phyloP scores from a whole-genome alignment of 73 alveolate genomes.

The Paraurostyla sp. region DNA sequence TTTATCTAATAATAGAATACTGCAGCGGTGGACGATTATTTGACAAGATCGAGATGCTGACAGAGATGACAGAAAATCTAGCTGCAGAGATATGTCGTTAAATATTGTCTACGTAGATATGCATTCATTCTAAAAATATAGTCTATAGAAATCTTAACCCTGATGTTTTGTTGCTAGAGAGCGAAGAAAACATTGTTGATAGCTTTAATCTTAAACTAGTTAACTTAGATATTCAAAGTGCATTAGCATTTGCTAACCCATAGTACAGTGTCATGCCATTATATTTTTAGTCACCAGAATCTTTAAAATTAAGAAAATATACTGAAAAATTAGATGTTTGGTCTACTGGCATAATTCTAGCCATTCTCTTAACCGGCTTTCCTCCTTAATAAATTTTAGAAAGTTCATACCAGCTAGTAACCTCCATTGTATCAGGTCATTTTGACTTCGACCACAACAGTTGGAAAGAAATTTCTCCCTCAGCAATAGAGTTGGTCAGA shows the following conservation, averaged over 20 bases:
- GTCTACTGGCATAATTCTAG: slow-evolving; percentile 38
- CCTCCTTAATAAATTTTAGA: not conserved
- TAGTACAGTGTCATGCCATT: not conserved
- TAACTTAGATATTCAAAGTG: slow-evolving; percentile 23
- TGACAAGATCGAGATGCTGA: not conserved
- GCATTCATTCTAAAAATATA: slow-evolving; percentile 23
- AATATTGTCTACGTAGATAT: slow-evolving; percentile 1
- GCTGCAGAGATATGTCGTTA: slow-evolving; percentile 41
- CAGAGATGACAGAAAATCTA: slow-evolving; percentile 34
- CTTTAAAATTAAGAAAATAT: not conserved
- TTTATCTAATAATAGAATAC: slow-evolving; percentile 4
- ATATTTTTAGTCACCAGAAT: slow-evolving; percentile 28
- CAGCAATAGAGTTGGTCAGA: not conserved
- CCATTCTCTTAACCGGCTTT: slow-evolving; percentile 9
- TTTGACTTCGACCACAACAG: not conserved
- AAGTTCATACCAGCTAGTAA: not conserved
- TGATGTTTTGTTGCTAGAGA: slow-evolving; percentile 3
- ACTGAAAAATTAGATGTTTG: slow-evolving; percentile 52
- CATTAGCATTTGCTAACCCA: not conserved
- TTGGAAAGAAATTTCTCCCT: slow-evolving; percentile 23
- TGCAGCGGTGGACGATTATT: slow-evolving; percentile 37
- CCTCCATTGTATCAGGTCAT: not conserved
- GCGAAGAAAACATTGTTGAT: not conserved
- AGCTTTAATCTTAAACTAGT: slow-evolving; percentile 30
- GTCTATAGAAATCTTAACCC: slow-evolving; percentile 23